Conservation (phyloP, 371 early-diverging fungal genomes). For the Mucor indicus region DNA sequence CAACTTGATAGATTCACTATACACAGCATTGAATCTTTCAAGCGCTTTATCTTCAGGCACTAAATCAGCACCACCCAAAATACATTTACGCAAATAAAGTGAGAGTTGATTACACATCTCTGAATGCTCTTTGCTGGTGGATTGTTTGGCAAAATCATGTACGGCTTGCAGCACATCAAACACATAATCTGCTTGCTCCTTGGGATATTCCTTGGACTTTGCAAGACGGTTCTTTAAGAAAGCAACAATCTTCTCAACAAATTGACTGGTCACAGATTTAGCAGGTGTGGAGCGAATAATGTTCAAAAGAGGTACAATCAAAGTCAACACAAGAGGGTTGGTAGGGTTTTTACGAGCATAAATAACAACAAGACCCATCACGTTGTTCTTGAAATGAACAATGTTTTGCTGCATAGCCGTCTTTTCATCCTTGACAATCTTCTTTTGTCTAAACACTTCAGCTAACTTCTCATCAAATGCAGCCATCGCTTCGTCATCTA, state of each 20-base stretch:
- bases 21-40: conserved; percentile 37
- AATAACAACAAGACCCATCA: conserved; percentile 77
- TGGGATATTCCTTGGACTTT: conserved; percentile 64
- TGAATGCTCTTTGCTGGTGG: conserved; percentile 43
- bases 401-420: conserved; percentile 66
- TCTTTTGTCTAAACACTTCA: conserved; percentile 85
- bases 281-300: conserved; percentile 53
- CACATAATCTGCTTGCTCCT: conserved; percentile 47
- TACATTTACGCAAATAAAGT: conserved; percentile 52
- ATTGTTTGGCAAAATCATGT: conserved; percentile 66
- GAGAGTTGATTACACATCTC: conserved; percentile 50
- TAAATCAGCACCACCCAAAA: conserved; percentile 53
- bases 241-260: conserved; percentile 65
- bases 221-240: conserved; percentile 62
- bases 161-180: conserved; percentile 60
- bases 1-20: conserved; percentile 52
- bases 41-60: conserved; percentile 25
- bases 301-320: conserved; percentile 69
- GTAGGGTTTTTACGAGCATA: conserved; percentile 70
- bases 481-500: conserved; percentile 91
- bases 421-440: conserved; percentile 64
- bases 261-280: conserved; percentile 57
- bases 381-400: conserved; percentile 86
- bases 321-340: conserved; percentile 67
- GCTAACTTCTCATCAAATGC: conserved; percentile 89